Conservation (phyloP, 2,329 filamentous ascomycete species). For the Ascocoryne sarcoides region DNA sequence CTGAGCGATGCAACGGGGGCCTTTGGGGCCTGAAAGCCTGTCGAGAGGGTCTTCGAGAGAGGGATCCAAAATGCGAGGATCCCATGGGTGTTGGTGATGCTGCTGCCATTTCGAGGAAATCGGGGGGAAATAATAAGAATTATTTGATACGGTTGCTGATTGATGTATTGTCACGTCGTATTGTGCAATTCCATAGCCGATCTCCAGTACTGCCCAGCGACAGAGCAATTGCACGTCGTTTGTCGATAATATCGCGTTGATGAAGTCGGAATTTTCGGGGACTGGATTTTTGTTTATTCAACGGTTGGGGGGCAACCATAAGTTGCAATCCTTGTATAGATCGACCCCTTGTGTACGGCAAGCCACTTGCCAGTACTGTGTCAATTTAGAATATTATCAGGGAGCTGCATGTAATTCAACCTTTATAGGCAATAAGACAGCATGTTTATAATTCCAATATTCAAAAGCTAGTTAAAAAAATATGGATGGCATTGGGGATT, state of each 20-base stretch:
- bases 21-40: slow-evolving; percentile 45
- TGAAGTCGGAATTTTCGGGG: slow-evolving; percentile 6
- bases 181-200: slow-evolving; percentile 21
- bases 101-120: slow-evolving; percentile 36
- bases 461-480: no score
- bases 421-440: no score
- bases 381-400: no score
- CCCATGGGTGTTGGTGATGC: slow-evolving; percentile 48
- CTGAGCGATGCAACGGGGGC: slow-evolving; percentile 25
- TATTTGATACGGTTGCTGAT: slow-evolving; percentile 9
- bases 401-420: no score
- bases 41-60: slow-evolving; percentile 40
- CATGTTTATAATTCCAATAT: no score
- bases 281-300: slow-evolving; percentile 6
- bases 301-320: not conserved
- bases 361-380: no score
- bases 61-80: slow-evolving; percentile 36
- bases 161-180: slow-evolving; percentile 13
- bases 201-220: slow-evolving; percentile 10
- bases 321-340: no score
- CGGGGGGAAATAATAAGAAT: slow-evolving; percentile 6
- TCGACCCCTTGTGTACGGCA: no score
- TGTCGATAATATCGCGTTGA: slow-evolving; percentile 20
- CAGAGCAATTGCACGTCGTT: slow-evolving; percentile 21
- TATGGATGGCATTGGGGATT: no score